Evolutionary conservation across 805 yeast genomes (phyloP).

Genomic region (Sugiyamaella valdiviana): DNA sequence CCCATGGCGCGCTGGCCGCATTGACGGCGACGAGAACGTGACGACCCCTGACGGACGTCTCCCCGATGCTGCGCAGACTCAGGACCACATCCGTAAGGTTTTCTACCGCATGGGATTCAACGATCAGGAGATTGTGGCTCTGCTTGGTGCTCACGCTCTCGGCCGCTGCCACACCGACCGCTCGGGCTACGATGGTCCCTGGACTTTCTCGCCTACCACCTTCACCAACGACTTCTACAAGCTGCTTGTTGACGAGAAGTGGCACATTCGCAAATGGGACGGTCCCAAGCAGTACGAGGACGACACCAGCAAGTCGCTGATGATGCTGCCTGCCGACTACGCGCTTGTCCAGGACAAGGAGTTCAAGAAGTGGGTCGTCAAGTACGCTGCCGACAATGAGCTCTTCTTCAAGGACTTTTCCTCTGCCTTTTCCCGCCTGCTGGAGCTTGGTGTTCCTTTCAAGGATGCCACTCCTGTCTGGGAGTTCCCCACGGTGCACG

Average conservation of each 20-base stretch:
- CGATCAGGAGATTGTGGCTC: slow-evolving; percentile 66
- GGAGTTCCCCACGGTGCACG: slow-evolving; percentile 22
- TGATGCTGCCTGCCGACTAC: slow-evolving; percentile 78
- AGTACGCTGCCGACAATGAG: slow-evolving; percentile 55
- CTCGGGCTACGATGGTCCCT: slow-evolving; percentile 72
- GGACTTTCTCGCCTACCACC: slow-evolving; percentile 71
- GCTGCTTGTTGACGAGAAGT: slow-evolving; percentile 48
- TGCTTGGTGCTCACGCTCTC: slow-evolving; percentile 69
- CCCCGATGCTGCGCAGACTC: slow-evolving; percentile 66
- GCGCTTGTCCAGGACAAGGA: slow-evolving; percentile 53
- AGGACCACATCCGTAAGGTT: slow-evolving; percentile 56
- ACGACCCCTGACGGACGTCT: slow-evolving; percentile 64
- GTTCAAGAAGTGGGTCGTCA: slow-evolving; percentile 50
- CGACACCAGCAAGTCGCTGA: slow-evolving; percentile 47
- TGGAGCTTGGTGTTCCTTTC: slow-evolving; percentile 65
- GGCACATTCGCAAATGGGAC: slow-evolving; percentile 52
- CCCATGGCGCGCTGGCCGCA: slow-evolving; percentile 74
- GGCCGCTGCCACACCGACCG: slow-evolving; percentile 64
- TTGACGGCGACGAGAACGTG: slow-evolving; percentile 44
- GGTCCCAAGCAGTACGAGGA: slow-evolving; percentile 60
- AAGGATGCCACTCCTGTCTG: slow-evolving; percentile 35
- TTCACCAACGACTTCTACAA: slow-evolving; percentile 66
- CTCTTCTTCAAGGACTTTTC: slow-evolving; percentile 57
- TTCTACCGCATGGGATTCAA: slow-evolving; percentile 61
- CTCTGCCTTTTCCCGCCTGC: slow-evolving; percentile 53